Evolutionary conservation across 345 rosid genomes (phyloP).

Genomic region (Arabidopsis thaliana): DNA sequence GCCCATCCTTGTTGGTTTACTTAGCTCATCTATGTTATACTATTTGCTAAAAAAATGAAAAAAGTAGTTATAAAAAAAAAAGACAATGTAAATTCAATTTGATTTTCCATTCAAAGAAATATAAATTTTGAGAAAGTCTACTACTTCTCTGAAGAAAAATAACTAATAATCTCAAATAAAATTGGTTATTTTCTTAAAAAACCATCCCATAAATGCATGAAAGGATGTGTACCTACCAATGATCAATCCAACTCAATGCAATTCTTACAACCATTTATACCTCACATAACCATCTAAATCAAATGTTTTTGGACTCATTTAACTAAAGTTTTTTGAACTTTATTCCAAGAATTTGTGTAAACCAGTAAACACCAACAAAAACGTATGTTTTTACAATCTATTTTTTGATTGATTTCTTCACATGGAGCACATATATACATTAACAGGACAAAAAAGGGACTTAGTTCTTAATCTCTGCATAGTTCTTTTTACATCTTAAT

Average conservation of each 20-base stretch:
- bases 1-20: not conserved
- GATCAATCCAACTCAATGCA: slow-evolving; percentile 44
- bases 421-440: slow-evolving; percentile 32
- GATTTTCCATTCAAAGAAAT: not conserved
- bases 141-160: slow-evolving; percentile 9
- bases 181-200: slow-evolving; percentile 2
- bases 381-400: slow-evolving; percentile 11
- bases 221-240: slow-evolving; percentile 44
- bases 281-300: slow-evolving; percentile 26
- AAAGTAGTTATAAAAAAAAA: too few relatives aligned
- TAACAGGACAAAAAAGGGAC: slow-evolving; percentile 13
- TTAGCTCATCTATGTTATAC: too few relatives aligned
- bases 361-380: slow-evolving; percentile 27
- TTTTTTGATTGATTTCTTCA: slow-evolving; percentile 11
- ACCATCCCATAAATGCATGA: slow-evolving; percentile 38
- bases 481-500: slow-evolving; percentile 23
- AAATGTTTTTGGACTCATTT: slow-evolving; percentile 34
- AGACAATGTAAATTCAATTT: not conserved
- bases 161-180: not conserved
- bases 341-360: slow-evolving; percentile 22
- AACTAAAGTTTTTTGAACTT: slow-evolving; percentile 4
- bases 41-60: not conserved
- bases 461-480: slow-evolving; percentile 32
- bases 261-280: slow-evolving; percentile 38
- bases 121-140: not conserved